Conservation (phyloP, 75 land plant species). For the Selaginella tamariscina region DNA sequence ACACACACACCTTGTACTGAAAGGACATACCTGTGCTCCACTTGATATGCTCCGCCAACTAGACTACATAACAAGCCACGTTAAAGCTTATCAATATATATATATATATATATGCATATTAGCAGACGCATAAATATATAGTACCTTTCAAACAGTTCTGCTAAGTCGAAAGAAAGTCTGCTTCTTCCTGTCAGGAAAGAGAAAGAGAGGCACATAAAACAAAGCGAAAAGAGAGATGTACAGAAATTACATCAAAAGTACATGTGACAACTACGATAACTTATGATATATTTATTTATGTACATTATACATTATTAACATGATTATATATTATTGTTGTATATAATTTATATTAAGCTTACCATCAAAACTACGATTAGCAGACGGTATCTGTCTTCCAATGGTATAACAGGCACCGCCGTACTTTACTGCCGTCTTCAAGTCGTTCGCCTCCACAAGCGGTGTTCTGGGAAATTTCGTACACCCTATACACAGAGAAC, state of each 20-base stretch:
- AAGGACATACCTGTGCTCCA: not conserved
- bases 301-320: too few species aligned
- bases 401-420: not conserved
- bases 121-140: too few species aligned
- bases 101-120: too few species aligned
- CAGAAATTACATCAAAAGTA: too few species aligned
- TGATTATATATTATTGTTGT: too few species aligned
- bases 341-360: too few species aligned
- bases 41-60: not conserved
- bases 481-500: not conserved
- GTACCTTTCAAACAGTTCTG: not conserved
- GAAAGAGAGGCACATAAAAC: not conserved
- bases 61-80: not conserved
- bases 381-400: not conserved
- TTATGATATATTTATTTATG: too few species aligned
- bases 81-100: not conserved
- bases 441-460: constrained; percentile 9
- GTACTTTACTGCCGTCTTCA: constrained; percentile 13
- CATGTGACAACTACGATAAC: too few species aligned
- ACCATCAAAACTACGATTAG: not conserved
- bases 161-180: not conserved
- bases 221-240: too few species aligned
- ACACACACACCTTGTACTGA: not conserved
- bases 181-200: not conserved
- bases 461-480: constrained; percentile 18